Conservation (phyloP, 192 early-diverging fungal genomes). For the Backusella circina region DNA sequence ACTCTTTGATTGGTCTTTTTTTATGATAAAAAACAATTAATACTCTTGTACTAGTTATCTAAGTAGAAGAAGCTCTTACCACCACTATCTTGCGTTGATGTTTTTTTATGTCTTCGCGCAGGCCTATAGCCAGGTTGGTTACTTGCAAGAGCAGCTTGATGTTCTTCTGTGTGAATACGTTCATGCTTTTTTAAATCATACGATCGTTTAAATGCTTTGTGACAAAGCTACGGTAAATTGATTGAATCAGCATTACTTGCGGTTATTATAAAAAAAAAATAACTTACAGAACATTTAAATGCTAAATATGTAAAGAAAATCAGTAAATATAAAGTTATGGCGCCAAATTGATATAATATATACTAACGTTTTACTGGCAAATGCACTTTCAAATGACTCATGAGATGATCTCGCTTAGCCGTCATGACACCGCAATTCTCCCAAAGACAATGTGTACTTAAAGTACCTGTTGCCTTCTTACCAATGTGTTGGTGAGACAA, state of each 20-base stretch:
- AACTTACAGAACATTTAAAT: conserved; percentile 3
- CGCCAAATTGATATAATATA: not conserved
- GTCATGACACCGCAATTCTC: not conserved
- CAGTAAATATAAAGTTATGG: not conserved
- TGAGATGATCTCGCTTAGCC: not conserved
- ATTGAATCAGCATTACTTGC: not conserved
- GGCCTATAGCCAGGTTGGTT: conserved; percentile 29
- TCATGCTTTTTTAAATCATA: conserved; percentile 96
- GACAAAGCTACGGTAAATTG: conserved; percentile 12
- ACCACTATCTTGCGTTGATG: not conserved
- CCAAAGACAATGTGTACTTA: not conserved
- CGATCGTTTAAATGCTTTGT: conserved; percentile 84
- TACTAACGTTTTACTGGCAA: not conserved
- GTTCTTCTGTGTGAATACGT: conserved; percentile 65
- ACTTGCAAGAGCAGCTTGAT: conserved; percentile 27
- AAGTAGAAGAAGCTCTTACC: not conserved
- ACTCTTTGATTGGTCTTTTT: not conserved
- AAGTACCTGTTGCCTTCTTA: not conserved
- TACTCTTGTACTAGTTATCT: not conserved
- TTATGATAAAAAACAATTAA: not conserved
- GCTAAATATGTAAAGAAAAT: not conserved
- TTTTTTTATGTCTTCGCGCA: not conserved
- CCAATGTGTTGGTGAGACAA: not conserved
- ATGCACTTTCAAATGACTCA: not conserved
- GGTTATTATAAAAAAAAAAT: not conserved